phyloP scores from a whole-genome alignment of 164 flowering plant genomes.

The Umbellularia californica region DNA sequence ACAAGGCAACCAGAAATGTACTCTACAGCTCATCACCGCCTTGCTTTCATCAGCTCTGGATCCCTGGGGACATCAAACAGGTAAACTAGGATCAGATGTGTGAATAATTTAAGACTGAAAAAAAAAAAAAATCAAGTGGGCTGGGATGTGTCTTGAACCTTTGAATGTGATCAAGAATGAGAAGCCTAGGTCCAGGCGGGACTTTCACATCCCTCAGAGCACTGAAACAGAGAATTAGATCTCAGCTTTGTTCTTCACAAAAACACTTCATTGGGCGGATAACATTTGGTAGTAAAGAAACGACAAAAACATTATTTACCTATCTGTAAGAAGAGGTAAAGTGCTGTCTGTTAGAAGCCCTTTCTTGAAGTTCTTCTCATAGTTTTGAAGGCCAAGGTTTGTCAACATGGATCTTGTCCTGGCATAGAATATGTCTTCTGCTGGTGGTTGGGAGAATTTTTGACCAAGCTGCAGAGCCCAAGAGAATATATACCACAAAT shows the following conservation, averaged over 20 bases:
- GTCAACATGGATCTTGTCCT: slow-evolving; percentile 63
- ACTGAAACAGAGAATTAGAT: slow-evolving; percentile 38
- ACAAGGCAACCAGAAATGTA: not conserved
- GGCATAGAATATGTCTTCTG: slow-evolving; percentile 54
- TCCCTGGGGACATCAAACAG: slow-evolving; percentile 34
- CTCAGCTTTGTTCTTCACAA: not conserved
- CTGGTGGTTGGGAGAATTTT: slow-evolving; percentile 63
- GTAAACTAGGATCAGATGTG: slow-evolving; percentile 2
- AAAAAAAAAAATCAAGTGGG: not conserved
- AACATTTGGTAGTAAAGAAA: not conserved
- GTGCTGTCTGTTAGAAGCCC: slow-evolving; percentile 82
- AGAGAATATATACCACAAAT: not conserved
- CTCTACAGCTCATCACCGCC: slow-evolving; percentile 15
- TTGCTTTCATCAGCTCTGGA: slow-evolving; percentile 40
- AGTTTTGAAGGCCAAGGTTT: slow-evolving; percentile 73
- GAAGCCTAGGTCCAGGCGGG: slow-evolving; percentile 96
- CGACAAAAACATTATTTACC: slow-evolving; percentile 29
- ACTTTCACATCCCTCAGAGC: slow-evolving; percentile 87
- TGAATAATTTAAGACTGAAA: too few species aligned
- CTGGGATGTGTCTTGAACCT: slow-evolving; percentile 35
- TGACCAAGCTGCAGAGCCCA: slow-evolving; percentile 52
- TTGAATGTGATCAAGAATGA: slow-evolving; percentile 79
- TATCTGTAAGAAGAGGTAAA: slow-evolving; percentile 78
- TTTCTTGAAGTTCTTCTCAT: slow-evolving; percentile 85
- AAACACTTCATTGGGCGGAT: not conserved